Percentiles rank a stretch among this genome's conserved stretches.
Conservation (phyloP, 495 filamentous ascomycete genomes). For the Monascus purpureus region DNA sequence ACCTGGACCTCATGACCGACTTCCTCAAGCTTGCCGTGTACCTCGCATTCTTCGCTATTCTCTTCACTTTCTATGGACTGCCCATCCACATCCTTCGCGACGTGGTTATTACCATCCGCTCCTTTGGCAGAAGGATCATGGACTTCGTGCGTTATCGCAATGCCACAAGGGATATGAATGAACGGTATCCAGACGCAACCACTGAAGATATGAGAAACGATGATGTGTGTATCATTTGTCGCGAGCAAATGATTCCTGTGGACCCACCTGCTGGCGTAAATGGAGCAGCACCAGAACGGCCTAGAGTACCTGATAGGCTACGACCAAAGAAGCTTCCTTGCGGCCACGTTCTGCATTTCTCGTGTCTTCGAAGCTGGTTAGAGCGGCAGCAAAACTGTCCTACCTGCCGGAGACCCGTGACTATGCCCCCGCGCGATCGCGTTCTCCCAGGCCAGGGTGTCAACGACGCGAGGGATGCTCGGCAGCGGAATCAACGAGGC, state of each 20-base stretch:
- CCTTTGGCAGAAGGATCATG: constrained; percentile 73
- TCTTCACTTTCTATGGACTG: constrained; percentile 84
- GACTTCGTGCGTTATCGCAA: constrained; percentile 81
- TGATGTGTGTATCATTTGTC: constrained; percentile 93
- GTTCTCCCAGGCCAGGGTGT: constrained; percentile 11
- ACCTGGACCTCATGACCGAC: constrained; percentile 77
- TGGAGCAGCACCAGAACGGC: constrained; percentile 20
- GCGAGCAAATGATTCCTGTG: constrained; percentile 86
- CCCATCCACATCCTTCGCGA: constrained; percentile 95
- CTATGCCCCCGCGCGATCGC: constrained; percentile 17
- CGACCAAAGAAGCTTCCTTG: constrained; percentile 93
- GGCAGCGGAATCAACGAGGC: constrained; percentile 13
- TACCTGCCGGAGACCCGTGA: constrained; percentile 76
- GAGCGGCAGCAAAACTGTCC: constrained; percentile 96
- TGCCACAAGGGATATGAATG: constrained; percentile 83
- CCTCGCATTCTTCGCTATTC: constrained; percentile 79
- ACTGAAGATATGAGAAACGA: constrained; percentile 71
- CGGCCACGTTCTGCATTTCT: constrained; percentile 87
- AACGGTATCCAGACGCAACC: constrained; percentile 82
- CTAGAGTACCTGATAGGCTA: constrained; percentile 56
- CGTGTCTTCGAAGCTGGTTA: constrained; percentile 93
- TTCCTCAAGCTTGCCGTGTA: constrained; percentile 85
- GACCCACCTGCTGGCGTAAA: constrained; percentile 16
- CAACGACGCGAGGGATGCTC: constrained; percentile 13
- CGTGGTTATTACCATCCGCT: constrained; percentile 82